Conservation (phyloP, 192 early-diverging fungal species). For the Phlyctochytrium arcticum region DNA sequence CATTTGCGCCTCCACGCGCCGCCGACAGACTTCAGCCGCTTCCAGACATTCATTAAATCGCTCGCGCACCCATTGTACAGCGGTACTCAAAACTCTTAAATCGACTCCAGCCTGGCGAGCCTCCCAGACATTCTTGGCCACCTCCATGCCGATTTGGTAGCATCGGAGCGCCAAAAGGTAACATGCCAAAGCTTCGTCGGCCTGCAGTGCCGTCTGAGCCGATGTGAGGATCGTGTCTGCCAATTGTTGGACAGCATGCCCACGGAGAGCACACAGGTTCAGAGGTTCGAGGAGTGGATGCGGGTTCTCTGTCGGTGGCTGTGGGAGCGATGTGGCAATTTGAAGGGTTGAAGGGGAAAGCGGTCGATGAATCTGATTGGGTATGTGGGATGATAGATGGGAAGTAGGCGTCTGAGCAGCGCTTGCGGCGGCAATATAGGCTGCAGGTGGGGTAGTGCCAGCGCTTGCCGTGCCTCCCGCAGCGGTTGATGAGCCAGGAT, state of each 20-base stretch:
- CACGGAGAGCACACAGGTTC: conserved; percentile 39
- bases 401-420: neutral
- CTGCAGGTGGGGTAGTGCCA: conserved; percentile 7
- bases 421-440: conserved; percentile 9
- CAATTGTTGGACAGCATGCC: conserved; percentile 38
- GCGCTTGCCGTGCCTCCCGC: neutral
- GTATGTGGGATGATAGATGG: too few relatives aligned
- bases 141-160: conserved; percentile 45
- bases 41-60: conserved; percentile 90
- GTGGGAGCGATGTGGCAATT: too few relatives aligned
- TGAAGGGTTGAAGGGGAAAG: too few relatives aligned
- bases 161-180: conserved; percentile 38
- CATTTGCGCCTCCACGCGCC: neutral
- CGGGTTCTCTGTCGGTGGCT: conserved; percentile 6
- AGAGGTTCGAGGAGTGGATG: conserved; percentile 29
- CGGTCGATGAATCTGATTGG: too few relatives aligned
- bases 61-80: conserved; percentile 85
- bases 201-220: neutral
- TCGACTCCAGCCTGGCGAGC: conserved; percentile 7
- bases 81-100: conserved; percentile 45
- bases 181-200: conserved; percentile 26
- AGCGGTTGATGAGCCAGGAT: neutral
- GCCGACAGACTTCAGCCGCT: conserved; percentile 54
- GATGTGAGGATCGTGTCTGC: conserved; percentile 21
- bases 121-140: conserved; percentile 38